Base-by-base conservation (phyloP, 2,329 filamentous ascomycete genomes). In the Periconia macrospinosa region DNA sequence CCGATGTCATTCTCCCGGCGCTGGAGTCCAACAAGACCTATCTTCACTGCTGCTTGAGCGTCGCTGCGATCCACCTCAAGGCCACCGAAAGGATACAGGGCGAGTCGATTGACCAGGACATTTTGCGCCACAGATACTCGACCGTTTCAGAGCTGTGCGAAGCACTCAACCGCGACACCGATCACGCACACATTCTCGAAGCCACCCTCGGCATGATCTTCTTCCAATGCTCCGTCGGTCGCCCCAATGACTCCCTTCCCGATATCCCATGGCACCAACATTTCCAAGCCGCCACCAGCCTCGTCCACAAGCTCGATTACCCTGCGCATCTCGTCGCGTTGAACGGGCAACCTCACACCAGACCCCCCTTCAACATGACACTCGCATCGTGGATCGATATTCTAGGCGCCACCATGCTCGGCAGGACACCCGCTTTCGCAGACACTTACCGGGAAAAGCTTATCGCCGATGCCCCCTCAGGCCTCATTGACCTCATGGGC, bases 211-310 rank as follows among this genome's bases (percentile, higher is more conserved):
- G 90, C 48, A 92, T 97, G 85, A 96, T 97, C 72, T 94, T 96
- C 78, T 95, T 97, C 79, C 91, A 96, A 71, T 94, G 90, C 77
- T 88, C 91, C 23, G 93, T 97, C 59, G 93, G 93, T 50, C 86
- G 90, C 65, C 86, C 89, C 35, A 89, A 94, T 65, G 91, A 97
- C 70, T 84, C 84, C 45, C 85, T 97, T 20, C 89, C 91, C 15
- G 92, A 97, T 71, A 96, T 97, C 64, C 87, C 92, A 19, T 99
- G 94, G 94, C 90, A 93, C 78, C 90, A 96, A 72, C 94, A 99
- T 79, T 97, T 97, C 78, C 89, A 95, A 73, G 92, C 92, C 3
- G 93, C 89, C 18, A 88, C 89, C 62, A 92, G 87, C 63, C 82
- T 97, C 49, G 90, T 96, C 20, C 85, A 89, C 71, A 92, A 91